Base-by-base conservation (phyloP, 495 filamentous ascomycete genomes). In the Lasiosphaeria hispida region DNA sequence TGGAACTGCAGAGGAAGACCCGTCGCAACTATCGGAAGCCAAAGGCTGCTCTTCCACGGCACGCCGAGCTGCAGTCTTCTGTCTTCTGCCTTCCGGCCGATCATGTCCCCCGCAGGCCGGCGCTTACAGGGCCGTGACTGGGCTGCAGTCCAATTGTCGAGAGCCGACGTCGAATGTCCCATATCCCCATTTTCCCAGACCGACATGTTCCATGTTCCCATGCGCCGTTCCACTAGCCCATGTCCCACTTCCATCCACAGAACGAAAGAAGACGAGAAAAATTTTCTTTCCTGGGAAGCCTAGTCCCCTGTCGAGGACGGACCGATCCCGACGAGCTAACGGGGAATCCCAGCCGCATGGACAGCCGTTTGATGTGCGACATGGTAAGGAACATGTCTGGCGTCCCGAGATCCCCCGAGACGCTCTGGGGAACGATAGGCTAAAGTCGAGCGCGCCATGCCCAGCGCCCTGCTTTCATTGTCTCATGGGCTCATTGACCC, bases 401-500 rank as follows among this genome's bases (percentile, higher is more conserved):
- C 42, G 19, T 55, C 42, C 61, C 61, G 61, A 63, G n/a, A 60
- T 63, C 40, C 61, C 38, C 61, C 61, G 61, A 62, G 15, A 53
- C 35, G 58, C 45, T 49, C 44, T 50, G 45, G 47, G 38, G 39
- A 37, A 23, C 19, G 41, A 36, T 37, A 55, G 53, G 41, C 53
- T 55, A 55, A 55, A 55, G n/a, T n/a, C 53, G 14, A 37, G n/a
- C 40, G 38, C n/a, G 34, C 38, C 37, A 41, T 37, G 18, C 17
- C 18, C 33, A 13, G 51, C 19, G 14, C 53, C 41, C 15, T 40
- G 15, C 23, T 30, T 30, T 30, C 23, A 5, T 30, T 30, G 23
- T 30, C 23, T 30, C 23, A 5, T 30, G 5, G 23, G 23, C 23
- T 5, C 23, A 30, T 30, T 30, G 23, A 30, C 23, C 23, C 23